A percentile compares a stretch with the other conserved stretches of the same genome.
phyloP scores from a whole-genome alignment of 495 filamentous ascomycete genomes.

The Aspergillus bertholletiae region DNA sequence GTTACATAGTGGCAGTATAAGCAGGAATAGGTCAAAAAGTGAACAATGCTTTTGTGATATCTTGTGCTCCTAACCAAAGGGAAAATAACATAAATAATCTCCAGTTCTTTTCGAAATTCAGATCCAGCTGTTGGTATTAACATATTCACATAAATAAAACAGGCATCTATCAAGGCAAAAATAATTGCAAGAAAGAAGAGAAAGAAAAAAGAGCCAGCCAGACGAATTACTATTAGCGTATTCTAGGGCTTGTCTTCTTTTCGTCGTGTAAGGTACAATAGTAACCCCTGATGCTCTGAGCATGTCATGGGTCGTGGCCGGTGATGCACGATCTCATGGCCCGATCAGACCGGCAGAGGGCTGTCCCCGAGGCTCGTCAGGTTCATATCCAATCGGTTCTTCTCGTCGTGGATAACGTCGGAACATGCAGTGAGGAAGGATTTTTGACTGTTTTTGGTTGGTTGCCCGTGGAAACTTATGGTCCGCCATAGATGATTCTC shows the following conservation, averaged over 20 bases:
- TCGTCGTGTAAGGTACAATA: background rate
- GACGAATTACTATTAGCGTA: background rate
- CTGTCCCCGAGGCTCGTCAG: background rate
- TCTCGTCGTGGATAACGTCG: background rate
- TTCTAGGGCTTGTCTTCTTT: background rate
- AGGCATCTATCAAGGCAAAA: background rate
- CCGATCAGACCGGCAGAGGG: too few relatives aligned
- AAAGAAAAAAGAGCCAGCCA: background rate
- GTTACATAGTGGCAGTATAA: background rate
- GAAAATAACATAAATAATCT: background rate
- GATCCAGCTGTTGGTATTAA: background rate
- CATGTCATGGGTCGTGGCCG: background rate
- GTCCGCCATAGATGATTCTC: background rate
- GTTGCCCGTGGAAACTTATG: background rate
- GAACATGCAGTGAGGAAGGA: background rate
- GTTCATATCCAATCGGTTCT: background rate
- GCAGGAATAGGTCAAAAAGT: background rate
- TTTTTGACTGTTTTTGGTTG: background rate
- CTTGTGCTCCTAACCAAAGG: background rate
- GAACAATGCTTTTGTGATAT: background rate
- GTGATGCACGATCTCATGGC: too few relatives aligned
- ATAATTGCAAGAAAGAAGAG: background rate
- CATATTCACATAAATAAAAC: background rate
- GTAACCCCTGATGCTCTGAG: background rate
- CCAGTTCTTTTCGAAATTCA: background rate